A percentile compares a stretch with the other conserved stretches of the same genome.
Evolutionary conservation across 2,329 filamentous ascomycete species (phyloP).

Genomic region (Zarea fungicola): DNA sequence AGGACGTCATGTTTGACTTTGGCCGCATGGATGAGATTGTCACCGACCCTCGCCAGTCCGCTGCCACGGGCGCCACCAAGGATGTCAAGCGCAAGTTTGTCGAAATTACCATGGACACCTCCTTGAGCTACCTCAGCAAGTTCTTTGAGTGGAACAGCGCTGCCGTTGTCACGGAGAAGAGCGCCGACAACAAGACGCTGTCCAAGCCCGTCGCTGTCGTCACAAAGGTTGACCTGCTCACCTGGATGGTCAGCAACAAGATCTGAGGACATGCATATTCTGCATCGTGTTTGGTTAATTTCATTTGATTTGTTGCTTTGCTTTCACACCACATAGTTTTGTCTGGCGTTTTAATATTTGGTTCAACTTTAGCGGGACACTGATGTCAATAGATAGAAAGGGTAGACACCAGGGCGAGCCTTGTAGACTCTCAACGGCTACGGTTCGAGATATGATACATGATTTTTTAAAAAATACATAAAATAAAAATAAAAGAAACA

Average conservation of each 20-base stretch:
- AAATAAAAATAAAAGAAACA: no score
- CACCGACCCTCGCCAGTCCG: constrained; percentile 69
- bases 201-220: constrained; percentile 83
- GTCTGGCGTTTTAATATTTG: constrained; percentile 23
- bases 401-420: constrained; percentile 13
- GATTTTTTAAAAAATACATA: constrained; percentile 11
- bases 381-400: constrained; percentile 11
- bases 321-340: constrained; percentile 14
- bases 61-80: constrained; percentile 30
- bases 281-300: no score
- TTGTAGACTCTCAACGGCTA: constrained; percentile 42
- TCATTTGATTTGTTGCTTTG: not conserved
- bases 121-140: constrained; percentile 73
- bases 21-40: constrained; percentile 79
- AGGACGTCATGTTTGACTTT: constrained; percentile 97
- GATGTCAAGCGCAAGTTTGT: constrained; percentile 68
- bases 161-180: constrained; percentile 82
- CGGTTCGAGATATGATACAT: constrained; percentile 17
- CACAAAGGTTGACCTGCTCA: constrained; percentile 93
- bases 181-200: constrained; percentile 47
- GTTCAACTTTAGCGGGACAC: constrained; percentile 8
- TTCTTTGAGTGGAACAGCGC: constrained; percentile 99
- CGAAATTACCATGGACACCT: constrained; percentile 89
- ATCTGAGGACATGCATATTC: constrained; percentile 18
- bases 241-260: constrained; percentile 75